Evolutionary conservation across 257 asterid species (phyloP).

Genomic region (Lithospermum erythrorhizon): DNA sequence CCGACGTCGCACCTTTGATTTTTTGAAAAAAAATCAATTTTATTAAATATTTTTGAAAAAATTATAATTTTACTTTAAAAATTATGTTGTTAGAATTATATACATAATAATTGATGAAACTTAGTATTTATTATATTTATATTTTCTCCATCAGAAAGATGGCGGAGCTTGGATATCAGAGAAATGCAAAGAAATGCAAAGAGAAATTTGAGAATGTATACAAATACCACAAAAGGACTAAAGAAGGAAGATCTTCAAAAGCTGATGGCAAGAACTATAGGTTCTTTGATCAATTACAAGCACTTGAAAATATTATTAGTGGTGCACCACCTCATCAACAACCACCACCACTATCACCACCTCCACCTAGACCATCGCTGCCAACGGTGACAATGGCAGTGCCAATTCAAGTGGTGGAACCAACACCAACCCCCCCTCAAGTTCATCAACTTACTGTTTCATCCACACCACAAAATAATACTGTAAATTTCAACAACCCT

Average conservation of each 20-base stretch:
- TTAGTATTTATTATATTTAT: conserved; percentile 4
- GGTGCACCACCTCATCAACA: conserved; percentile 4
- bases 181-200: conserved; percentile 80
- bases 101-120: no score
- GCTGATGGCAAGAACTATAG: conserved; percentile 79
- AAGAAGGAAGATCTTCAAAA: conserved; percentile 72
- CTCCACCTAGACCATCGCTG: conserved; percentile 22
- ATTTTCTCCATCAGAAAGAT: conserved; percentile 50
- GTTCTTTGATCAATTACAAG: conserved; percentile 78
- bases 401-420: conserved; percentile 7
- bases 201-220: conserved; percentile 90
- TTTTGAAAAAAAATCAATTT: no score
- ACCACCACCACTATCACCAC: conserved; percentile 10
- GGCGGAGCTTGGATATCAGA: conserved; percentile 78
- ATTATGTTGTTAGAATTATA: no score
- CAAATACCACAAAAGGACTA: conserved; percentile 85
- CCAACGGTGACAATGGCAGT: conserved; percentile 11
- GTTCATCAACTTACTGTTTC: conserved; percentile 42
- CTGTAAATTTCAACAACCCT: conserved; percentile 12
- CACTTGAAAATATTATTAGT: conserved; percentile 32
- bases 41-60: no score
- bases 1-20: no score
- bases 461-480: conserved; percentile 28
- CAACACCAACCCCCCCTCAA: background rate
- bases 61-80: no score